Evolutionary conservation across 257 asterid genomes (phyloP).

Genomic region (Cinchona pubescens): DNA sequence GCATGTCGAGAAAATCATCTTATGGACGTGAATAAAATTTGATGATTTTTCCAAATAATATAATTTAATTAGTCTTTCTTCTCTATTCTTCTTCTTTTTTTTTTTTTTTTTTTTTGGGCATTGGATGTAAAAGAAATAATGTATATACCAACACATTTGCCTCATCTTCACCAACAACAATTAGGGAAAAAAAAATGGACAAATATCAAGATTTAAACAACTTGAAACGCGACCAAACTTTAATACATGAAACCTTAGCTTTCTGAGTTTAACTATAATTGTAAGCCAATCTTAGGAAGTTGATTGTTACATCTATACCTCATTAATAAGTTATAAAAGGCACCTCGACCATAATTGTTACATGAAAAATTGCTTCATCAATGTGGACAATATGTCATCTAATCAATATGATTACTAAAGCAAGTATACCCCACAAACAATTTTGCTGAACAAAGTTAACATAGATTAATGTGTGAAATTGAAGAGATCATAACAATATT

Average conservation of each 20-base stretch:
- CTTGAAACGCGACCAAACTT: background rate
- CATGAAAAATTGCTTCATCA: conserved; percentile 42
- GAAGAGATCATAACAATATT: conserved; percentile 80
- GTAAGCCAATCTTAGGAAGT: conserved; percentile 27
- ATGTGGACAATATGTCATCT: conserved; percentile 26
- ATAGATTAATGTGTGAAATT: conserved; percentile 68
- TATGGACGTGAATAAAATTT: too few relatives aligned
- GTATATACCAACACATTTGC: too few relatives aligned
- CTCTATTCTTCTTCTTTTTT: too few relatives aligned
- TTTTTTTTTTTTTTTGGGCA: too few relatives aligned
- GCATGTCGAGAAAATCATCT: too few relatives aligned
- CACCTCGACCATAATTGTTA: conserved; percentile 18
- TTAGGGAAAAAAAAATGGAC: background rate
- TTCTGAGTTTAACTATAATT: conserved; percentile 15
- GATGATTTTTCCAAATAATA: too few relatives aligned
- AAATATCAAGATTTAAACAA: too few relatives aligned
- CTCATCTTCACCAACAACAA: background rate
- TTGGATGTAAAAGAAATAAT: background rate
- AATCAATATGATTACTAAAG: conserved; percentile 30
- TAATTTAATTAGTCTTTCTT: too few relatives aligned
- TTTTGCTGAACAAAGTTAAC: conserved; percentile 40
- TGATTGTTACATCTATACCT: conserved; percentile 18
- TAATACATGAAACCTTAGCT: background rate
- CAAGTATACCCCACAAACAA: conserved; percentile 24
- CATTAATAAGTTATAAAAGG: conserved; percentile 14